Conservation (phyloP, 805 yeast genomes). For the Candida takata region DNA sequence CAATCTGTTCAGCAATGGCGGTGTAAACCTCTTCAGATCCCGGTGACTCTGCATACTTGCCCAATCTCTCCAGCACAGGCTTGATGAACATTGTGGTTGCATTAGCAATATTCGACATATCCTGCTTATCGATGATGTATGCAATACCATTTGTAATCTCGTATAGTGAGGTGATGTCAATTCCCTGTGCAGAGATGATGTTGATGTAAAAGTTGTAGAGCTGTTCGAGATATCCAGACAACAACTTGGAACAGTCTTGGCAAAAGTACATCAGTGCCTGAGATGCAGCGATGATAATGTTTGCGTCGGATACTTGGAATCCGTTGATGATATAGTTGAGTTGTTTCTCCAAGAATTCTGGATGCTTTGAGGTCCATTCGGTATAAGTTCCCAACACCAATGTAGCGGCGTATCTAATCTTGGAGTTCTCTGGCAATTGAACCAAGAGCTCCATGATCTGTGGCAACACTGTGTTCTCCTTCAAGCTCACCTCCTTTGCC, state of each 20-base stretch:
- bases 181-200: constrained; percentile 34
- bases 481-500: constrained; percentile 80
- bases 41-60: constrained; percentile 18
- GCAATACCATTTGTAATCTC: constrained; percentile 89
- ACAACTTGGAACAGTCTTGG: constrained; percentile 71
- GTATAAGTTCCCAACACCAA: constrained; percentile 94
- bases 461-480: constrained; percentile 65
- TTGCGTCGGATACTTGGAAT: constrained; percentile 35
- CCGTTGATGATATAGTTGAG: constrained; percentile 79
- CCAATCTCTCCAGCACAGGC: constrained; percentile 50
- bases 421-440: constrained; percentile 75
- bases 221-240: constrained; percentile 67
- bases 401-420: constrained; percentile 87
- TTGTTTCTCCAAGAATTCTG: constrained; percentile 74
- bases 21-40: constrained; percentile 32
- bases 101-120: constrained; percentile 43
- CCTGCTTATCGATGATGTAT: constrained; percentile 63
- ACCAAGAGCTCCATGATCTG: constrained; percentile 62
- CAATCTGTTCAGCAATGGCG: constrained; percentile 66
- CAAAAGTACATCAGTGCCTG: constrained; percentile 93
- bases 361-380: constrained; percentile 88
- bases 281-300: constrained; percentile 76
- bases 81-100: constrained; percentile 57
- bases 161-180: constrained; percentile 63
- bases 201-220: constrained; percentile 64